Evolutionary conservation across 768 basidiomycete genomes (phyloP).

Genomic region (Auriscalpium microsporum): DNA sequence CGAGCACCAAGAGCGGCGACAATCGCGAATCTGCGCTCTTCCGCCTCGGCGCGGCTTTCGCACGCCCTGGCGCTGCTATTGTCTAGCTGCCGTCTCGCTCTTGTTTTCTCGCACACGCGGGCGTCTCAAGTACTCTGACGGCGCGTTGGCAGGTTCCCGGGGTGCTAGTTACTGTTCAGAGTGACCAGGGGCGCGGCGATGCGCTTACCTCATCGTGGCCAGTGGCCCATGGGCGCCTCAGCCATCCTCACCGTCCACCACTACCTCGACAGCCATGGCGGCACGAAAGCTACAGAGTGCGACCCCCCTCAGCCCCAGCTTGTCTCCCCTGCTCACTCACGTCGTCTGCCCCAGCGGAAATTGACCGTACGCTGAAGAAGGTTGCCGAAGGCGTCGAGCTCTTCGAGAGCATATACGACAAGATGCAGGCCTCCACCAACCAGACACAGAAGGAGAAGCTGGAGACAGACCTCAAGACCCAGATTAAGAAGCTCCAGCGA

Average conservation of each 20-base stretch:
- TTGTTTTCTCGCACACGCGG: neutral
- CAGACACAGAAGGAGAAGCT: constrained; percentile 98
- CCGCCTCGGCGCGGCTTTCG: constrained; percentile 1
- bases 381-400: constrained; percentile 92
- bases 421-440: constrained; percentile 94
- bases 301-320: neutral
- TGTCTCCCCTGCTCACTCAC: no score
- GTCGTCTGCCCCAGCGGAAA: constrained; percentile 65
- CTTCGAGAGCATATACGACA: constrained; percentile 94
- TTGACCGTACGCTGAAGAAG: constrained; percentile 97
- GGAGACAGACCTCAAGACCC: constrained; percentile 91
- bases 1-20: neutral
- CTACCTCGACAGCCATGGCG: constrained; percentile 52
- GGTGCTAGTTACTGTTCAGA: neutral
- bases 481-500: constrained; percentile 93
- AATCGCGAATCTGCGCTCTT: neutral
- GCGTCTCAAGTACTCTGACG: no score
- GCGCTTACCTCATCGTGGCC: neutral
- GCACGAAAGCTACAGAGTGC: constrained; percentile 85
- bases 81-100: neutral
- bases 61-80: constrained; percentile 2
- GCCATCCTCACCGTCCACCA: constrained; percentile 1
- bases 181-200: no score
- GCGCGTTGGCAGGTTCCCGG: neutral
- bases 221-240: neutral